Evolutionary conservation across 345 rosid genomes (phyloP).

Genomic region (Populus simonii): DNA sequence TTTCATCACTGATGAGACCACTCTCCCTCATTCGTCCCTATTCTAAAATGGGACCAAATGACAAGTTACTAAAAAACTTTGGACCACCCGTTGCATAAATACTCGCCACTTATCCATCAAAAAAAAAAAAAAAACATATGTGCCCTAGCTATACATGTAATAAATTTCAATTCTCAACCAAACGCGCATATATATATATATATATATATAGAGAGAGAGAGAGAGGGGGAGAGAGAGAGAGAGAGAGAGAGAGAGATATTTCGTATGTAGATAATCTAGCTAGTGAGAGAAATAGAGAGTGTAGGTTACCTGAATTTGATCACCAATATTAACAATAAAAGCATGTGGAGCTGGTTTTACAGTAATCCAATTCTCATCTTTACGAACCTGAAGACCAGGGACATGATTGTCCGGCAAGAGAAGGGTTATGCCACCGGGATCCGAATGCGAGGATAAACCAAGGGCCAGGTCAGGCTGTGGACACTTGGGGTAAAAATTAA

Average conservation of each 20-base stretch:
- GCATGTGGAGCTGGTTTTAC: constrained; percentile 84
- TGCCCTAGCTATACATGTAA: neutral
- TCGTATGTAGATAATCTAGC: neutral
- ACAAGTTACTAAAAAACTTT: neutral
- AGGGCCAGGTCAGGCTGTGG: constrained; percentile 87
- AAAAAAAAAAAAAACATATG: no score
- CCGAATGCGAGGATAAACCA: constrained; percentile 86
- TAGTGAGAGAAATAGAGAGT: neutral
- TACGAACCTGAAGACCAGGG: constrained; percentile 77
- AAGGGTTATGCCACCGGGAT: constrained; percentile 87
- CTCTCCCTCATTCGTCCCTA: neutral
- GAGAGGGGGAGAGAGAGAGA: no score
- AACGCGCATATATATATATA: neutral
- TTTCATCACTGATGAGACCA: neutral
- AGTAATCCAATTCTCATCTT: constrained; percentile 62
- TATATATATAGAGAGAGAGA: no score
- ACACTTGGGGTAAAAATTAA: constrained; percentile 87
- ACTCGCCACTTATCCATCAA: neutral
- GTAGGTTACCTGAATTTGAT: constrained; percentile 75
- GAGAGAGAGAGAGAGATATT: no score
- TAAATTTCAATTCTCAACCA: neutral
- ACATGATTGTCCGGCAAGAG: constrained; percentile 69
- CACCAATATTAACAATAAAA: constrained; percentile 85
- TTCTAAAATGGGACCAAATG: neutral
- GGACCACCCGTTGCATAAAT: no score